A percentile compares a stretch with the other conserved stretches of the same genome.
These are phyloP conservation scores for Neonectria ditissima DNA, from an alignment of 2,329 filamentous ascomycete species.

Conservation along the genomic window DNA sequence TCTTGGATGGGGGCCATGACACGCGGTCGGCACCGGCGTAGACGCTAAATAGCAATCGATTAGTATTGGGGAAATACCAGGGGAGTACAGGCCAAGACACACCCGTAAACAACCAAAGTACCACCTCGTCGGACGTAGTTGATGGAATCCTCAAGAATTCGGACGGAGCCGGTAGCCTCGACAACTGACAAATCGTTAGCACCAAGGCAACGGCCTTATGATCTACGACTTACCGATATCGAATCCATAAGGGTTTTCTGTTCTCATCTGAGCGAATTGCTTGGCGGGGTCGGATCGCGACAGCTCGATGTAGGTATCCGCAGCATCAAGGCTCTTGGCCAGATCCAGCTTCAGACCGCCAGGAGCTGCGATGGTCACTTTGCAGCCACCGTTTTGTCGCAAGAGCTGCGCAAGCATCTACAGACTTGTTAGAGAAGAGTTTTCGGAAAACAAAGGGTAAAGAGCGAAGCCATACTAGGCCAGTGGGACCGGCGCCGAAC, in stretches of 20 bases:
- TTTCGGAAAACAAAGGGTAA: not conserved
- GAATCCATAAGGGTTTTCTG: conserved; percentile 77
- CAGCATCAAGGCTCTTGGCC: conserved; percentile 67
- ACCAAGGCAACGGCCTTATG: not conserved
- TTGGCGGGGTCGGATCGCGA: conserved; percentile 65
- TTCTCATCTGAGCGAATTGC: conserved; percentile 72
- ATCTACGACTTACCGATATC: conserved; percentile 66
- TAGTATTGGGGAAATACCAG: not conserved
- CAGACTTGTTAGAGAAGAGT: not conserved
- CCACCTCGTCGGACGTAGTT: conserved; percentile 78
- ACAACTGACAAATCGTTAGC: conserved; percentile 58
- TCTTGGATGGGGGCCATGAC: conserved; percentile 77
- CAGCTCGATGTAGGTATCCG: conserved; percentile 66
- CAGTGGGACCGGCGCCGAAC: conserved; percentile 76
- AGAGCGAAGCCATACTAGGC: conserved; percentile 59
- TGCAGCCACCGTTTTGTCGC: conserved; percentile 74
- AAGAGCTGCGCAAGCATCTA: conserved; percentile 71
- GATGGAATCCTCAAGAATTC: conserved; percentile 77
- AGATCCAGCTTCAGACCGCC: conserved; percentile 78
- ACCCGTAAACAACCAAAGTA: conserved; percentile 76
- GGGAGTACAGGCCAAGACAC: conserved; percentile 1
- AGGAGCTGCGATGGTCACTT: conserved; percentile 77
- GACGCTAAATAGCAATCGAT: conserved; percentile 57
- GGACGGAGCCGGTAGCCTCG: conserved; percentile 76
- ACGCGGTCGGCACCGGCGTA: conserved; percentile 73